A percentile compares a stretch with the other conserved stretches of the same genome.
phyloP scores from a whole-genome alignment of 495 filamentous ascomycete species.

The Penicillium macrosclerotiorum region DNA sequence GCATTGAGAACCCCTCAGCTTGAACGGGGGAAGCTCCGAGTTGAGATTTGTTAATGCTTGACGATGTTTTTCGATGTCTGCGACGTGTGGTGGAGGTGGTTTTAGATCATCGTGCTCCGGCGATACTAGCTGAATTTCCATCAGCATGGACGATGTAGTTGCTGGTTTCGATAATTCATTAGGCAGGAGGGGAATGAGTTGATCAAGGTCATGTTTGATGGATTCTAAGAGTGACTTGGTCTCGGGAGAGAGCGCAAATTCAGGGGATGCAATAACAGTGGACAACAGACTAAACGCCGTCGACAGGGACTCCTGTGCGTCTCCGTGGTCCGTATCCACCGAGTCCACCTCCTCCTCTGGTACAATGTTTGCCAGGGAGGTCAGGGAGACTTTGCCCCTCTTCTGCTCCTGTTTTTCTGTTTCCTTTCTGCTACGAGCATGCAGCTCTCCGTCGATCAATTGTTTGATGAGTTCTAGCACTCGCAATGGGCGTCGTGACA shows the following conservation, averaged over 20 bases:
- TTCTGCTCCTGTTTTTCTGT: conserved; percentile 1
- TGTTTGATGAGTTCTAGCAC: conserved; percentile 62
- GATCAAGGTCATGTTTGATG: conserved; percentile 52
- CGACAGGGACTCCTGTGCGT: conserved; percentile 48
- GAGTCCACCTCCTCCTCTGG: too few species aligned
- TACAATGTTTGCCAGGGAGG: conserved; percentile 39
- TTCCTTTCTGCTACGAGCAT: conserved; percentile 7
- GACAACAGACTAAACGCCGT: conserved; percentile 67
- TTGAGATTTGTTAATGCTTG: conserved; percentile 73
- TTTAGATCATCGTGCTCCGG: conserved; percentile 47
- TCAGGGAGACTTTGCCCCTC: conserved; percentile 31
- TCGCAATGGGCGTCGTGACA: conserved; percentile 60
- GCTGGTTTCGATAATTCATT: conserved; percentile 34
- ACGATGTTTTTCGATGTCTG: conserved; percentile 68
- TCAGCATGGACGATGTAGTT: conserved; percentile 53
- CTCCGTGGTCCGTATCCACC: too few species aligned
- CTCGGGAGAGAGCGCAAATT: conserved; percentile 52
- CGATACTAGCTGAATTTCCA: conserved; percentile 57
- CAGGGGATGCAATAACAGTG: conserved; percentile 61
- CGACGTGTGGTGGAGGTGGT: conserved; percentile 41
- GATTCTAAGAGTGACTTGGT: conserved; percentile 40
- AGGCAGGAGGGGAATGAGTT: conserved; percentile 39
- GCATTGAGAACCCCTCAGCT: conserved; percentile 71
- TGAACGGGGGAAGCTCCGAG: conserved; percentile 75
- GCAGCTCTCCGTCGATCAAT: conserved; percentile 48